A percentile compares a stretch with the other conserved stretches of the same genome.
Evolutionary conservation across 2,329 filamentous ascomycete genomes (phyloP).

Genomic region (Furcasterigmium sp.): DNA sequence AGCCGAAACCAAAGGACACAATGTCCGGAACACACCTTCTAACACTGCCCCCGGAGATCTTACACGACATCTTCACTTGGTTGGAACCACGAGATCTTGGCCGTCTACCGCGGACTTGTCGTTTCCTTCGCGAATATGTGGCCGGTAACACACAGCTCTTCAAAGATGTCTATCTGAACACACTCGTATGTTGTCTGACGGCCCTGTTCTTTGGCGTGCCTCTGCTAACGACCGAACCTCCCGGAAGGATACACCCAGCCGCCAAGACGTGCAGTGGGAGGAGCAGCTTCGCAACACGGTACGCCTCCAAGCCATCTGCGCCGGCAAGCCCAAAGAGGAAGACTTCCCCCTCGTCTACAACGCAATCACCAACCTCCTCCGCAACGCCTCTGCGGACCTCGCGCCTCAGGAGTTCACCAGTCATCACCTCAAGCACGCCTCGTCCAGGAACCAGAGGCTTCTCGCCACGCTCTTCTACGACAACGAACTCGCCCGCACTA

Average conservation of each 20-base stretch:
- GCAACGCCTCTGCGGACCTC: constrained; percentile 30
- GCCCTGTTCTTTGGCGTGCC: not conserved
- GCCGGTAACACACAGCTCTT: constrained; percentile 53
- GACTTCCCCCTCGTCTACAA: constrained; percentile 43
- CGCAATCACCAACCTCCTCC: constrained; percentile 39
- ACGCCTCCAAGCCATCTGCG: constrained; percentile 38
- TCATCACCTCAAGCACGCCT: constrained; percentile 24
- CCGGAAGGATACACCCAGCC: constrained; percentile 27
- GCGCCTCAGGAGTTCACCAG: constrained; percentile 14
- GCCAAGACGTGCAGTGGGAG: constrained; percentile 34
- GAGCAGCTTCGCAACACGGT: constrained; percentile 37
- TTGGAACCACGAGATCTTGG: constrained; percentile 53
- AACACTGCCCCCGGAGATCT: constrained; percentile 54
- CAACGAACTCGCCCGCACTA: constrained; percentile 43
- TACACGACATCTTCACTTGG: constrained; percentile 54
- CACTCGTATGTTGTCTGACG: constrained; percentile 42
- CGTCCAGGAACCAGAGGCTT: constrained; percentile 42
- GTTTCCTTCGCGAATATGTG: constrained; percentile 47
- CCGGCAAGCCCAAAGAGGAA: constrained; percentile 27
- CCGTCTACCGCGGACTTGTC: constrained; percentile 45
- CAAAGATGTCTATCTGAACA: constrained; percentile 55
- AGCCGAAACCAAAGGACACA: not conserved
- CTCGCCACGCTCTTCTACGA: constrained; percentile 39
- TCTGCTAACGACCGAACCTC: not conserved
- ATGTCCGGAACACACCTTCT: not conserved